Percentiles rank a stretch among this genome's conserved stretches.
These are phyloP conservation scores for Epipyxis sp. DNA, from an alignment of 108 stramenopile genomes.

Conservation along the genomic window DNA sequence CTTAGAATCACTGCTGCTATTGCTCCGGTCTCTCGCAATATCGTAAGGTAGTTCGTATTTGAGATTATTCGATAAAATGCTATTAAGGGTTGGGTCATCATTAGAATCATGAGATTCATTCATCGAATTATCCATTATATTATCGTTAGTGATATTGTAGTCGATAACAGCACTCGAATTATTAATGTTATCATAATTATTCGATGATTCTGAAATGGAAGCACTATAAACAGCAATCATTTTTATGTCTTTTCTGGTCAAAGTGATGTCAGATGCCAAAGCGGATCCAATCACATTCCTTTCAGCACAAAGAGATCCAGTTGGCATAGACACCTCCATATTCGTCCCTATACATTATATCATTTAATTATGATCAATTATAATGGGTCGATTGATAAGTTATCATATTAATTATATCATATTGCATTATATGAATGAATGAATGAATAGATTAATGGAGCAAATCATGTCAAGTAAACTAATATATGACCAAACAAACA, in stretches of 20 bases:
- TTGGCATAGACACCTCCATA: slow-evolving; percentile 97
- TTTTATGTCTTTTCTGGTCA: slow-evolving; percentile 71
- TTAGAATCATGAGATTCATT: background rate
- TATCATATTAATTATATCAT: no score
- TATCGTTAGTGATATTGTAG: background rate
- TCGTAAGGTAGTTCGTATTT: background rate
- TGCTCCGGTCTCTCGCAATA: background rate
- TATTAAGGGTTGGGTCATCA: background rate
- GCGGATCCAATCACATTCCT: slow-evolving; percentile 89
- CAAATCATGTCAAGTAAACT: no score
- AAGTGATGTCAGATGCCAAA: slow-evolving; percentile 67
- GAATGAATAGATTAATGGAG: no score
- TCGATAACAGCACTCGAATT: background rate
- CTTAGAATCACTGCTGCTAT: no score
- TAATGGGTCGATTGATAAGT: no score
- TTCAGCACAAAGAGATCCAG: slow-evolving; percentile 93
- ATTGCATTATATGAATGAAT: no score
- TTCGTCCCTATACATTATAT: no score
- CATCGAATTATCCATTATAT: background rate
- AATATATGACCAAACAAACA: no score
- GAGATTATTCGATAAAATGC: background rate
- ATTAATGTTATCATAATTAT: no score
- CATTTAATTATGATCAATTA: no score
- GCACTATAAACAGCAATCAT: slow-evolving; percentile 67
- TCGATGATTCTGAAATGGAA: background rate